Evolutionary conservation across 2,329 filamentous ascomycete genomes (phyloP), one percentile per base, ranked within the genome.

Genomic region (Colletotrichum lupini): DNA sequence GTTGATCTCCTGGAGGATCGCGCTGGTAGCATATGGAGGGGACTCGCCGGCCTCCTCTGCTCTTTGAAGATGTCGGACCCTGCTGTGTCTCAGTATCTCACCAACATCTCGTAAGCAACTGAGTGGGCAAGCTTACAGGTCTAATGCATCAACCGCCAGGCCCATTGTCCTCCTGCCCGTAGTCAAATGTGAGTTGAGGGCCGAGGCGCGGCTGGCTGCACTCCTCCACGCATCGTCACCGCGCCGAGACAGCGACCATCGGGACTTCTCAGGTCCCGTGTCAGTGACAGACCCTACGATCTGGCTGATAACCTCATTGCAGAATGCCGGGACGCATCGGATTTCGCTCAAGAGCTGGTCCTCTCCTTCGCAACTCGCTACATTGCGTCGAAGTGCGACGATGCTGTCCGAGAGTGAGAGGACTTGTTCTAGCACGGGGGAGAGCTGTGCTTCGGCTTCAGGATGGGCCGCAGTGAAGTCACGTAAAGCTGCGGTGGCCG

Each of bases 41-140:
- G 74, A 74, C 5, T 75, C 67, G 0, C 71, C 74, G 0, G 56
- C 63, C 14, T 64, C 19, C 19, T 74, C 74, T 2, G 74, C 74
- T 24, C 55, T 12, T 1, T 52, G 49, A 8, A 74, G 19, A n/a
- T 52, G 30, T 5, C 42, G 46, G 16, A 46, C 67, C 4, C 72
- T 74, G 11, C 24, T 16, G 7, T 2, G n/a, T 19, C 8, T 73
- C 12, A 52, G 53, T 35, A 19, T 12, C 16, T 9, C 30, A 14
- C 14, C 19, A 6, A n/a, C 5, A 1, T 8, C 14, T 19, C 32
- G 19, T 3, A 4, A 7, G 9, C 28, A n/a, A 22, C 2, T 1
- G 55, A 9, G 12, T 2, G 52, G 7, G 3, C 2, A n/a, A 55
- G 30, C 68, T 72, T 4, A 73, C 74, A 75, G 52, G 7, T 71